Evolutionary conservation across 805 yeast genomes (phyloP).

Genomic region (Komagataella pastoris): DNA sequence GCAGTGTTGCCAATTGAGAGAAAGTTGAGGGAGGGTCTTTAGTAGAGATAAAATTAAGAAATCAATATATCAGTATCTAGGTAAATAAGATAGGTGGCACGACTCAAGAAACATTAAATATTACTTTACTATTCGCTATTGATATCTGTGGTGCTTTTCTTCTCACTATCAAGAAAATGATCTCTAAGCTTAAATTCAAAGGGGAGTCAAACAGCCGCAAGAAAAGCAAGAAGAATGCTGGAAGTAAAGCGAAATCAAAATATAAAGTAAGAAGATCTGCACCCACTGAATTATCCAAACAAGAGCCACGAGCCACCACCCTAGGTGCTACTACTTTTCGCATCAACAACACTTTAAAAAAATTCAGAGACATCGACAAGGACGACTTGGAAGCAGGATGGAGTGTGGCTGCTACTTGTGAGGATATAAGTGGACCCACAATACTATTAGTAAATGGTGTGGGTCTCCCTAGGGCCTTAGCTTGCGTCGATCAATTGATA

Average conservation of each 20-base stretch:
- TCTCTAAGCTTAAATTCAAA: conserved; percentile 17
- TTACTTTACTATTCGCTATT: neutral
- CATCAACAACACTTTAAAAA: conserved; percentile 11
- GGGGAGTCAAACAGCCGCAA: conserved; percentile 10
- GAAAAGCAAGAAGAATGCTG: conserved; percentile 6
- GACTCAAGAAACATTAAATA: too few species aligned
- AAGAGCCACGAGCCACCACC: neutral
- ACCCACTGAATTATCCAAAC: neutral
- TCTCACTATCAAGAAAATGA: conserved; percentile 10
- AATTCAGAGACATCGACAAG: conserved; percentile 8
- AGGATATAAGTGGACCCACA: conserved; percentile 15
- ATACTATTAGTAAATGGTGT: conserved; percentile 7
- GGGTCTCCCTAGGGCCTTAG: neutral
- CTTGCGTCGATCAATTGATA: conserved; percentile 1
- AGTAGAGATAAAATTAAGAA: neutral
- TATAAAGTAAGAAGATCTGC: neutral
- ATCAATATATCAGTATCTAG: neutral
- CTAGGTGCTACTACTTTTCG: conserved; percentile 2
- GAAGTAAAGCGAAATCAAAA: neutral
- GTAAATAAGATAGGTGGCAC: too few species aligned
- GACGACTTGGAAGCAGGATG: conserved; percentile 14
- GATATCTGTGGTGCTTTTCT: neutral
- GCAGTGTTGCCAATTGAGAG: neutral
- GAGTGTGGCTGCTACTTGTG: conserved; percentile 11
- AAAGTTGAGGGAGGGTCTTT: neutral